Base-by-base conservation (phyloP, 2,329 filamentous ascomycete species). In the Aspergillus neoniger region DNA sequence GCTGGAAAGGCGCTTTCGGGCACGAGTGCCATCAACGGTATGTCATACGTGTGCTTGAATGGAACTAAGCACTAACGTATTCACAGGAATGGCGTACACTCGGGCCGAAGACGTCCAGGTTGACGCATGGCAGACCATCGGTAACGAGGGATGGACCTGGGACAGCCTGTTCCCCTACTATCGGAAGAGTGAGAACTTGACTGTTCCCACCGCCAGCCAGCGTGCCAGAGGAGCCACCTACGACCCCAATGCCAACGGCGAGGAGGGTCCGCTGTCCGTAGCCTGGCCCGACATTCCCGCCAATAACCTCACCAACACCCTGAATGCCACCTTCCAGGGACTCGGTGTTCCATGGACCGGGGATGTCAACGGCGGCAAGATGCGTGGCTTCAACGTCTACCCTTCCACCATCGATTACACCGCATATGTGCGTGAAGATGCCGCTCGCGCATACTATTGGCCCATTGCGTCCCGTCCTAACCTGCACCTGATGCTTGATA, bases 381-480 rank as follows among this genome's bases (percentile, higher is more conserved):
- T 83, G 77, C 68, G 74, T 21, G 81, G 82, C 4, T 79, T 79
- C 59, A 74, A 72, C 23, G 63, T 76, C 9, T 80, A 74, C 68
- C 78, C 80, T 0, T 70, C 73, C 60, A 83, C 79, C 4, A 43
- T 81, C 15, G 72, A 83, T 59, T 56, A 69, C 3, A 69, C 70
- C 3, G 67, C 67, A 5, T 70, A 77, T 58, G 68, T 79, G 8
- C 76, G 81, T 17, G 74, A 79, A 57, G 81, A 83, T 67, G 78
- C 81, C 14, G 81, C 79, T 3, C 71, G 80, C 23, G 77, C 80
- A 3, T 83, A 82, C 65, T 83, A 81, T 64, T 81, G 73, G 63
- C 80, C 81, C 1, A 68, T 77, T 55, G 68, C 64, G 1, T 54
- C 57, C 4, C 65, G 68, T 36, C 70, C 76, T 48, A 72, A 73